Conservation (phyloP, 164 flowering plant species). For the Sedum album region DNA sequence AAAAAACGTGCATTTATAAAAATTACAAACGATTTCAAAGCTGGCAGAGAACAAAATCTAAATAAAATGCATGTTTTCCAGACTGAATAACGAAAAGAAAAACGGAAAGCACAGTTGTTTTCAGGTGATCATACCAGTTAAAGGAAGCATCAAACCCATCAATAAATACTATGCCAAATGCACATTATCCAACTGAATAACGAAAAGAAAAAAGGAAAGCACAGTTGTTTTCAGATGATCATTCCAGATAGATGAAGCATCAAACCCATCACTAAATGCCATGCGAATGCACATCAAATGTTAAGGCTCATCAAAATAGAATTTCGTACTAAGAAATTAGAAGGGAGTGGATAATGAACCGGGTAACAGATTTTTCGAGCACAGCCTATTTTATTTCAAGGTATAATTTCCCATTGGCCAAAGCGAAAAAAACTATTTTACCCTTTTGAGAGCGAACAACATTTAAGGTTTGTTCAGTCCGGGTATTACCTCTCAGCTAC, state of each 20-base stretch:
- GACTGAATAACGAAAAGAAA: too few relatives aligned
- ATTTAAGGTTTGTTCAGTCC: slow-evolving; percentile 2
- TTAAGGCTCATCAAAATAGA: background rate
- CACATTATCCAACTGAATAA: background rate
- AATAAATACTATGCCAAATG: background rate
- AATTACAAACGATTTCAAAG: too few relatives aligned
- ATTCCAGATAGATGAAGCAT: background rate
- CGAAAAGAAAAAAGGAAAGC: background rate
- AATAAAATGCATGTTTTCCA: too few relatives aligned
- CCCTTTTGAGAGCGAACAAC: background rate
- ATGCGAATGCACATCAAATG: background rate
- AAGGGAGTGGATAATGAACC: background rate
- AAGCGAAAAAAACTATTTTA: background rate
- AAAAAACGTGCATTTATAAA: too few relatives aligned
- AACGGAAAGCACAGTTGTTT: too few relatives aligned
- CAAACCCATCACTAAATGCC: background rate
- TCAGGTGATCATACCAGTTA: too few relatives aligned
- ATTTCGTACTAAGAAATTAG: background rate
- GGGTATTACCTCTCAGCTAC: slow-evolving; percentile 52
- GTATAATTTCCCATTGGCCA: background rate
- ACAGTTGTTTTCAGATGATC: background rate
- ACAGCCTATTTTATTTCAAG: background rate
- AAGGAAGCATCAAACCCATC: background rate
- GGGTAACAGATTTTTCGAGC: background rate
- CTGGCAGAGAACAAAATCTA: too few relatives aligned